Base-by-base conservation (phyloP, 768 basidiomycete species). In the Tylopilus cervinicoccineus region DNA sequence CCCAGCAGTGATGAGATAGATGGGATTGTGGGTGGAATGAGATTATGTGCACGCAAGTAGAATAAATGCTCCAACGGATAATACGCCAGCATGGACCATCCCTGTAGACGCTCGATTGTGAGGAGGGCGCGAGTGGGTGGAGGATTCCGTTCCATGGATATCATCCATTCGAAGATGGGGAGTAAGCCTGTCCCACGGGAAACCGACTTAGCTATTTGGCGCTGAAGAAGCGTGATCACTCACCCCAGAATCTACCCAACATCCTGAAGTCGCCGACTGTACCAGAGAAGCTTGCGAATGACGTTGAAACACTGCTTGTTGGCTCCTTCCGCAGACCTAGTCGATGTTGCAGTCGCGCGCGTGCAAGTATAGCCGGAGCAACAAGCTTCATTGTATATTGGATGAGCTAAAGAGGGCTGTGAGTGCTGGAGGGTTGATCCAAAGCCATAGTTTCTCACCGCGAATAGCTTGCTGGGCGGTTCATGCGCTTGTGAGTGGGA, bases 211-310 rank as follows among this genome's bases (percentile, higher is more conserved):
- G 5, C 3, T 31, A 16, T 28, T 28, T 9, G 14, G 16, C 12
- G 37, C 47, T 31, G 37, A 34, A 40, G 28, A 1, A 26, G 54
- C 16, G 8, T 48, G 8, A 20, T 24, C n/a, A 34, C 80, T 61
- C 59, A 88, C 89, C 89, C 84, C 87, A 90, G 55, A 90, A 74
- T 54, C 88, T 76, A 73, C 85, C 88, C 17, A 92, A 65, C 50
- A 76, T 86, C 46, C 86, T 76, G 0, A 87, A 83, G 63, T 88
- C 84, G 33, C 81, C 69, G 10, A 92, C 70, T 5, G 80, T 59
- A 36, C 73, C 68, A 0, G 74, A 76, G 23, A 90, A 68, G 53
- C 79, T 84, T 16, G 70, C 60, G 43, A 80, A 75, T 10, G 76
- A 73, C 5, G 70, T 68, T 2, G 86, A 81, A 14, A 71, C 66